Base-by-base conservation (phyloP, 2,329 filamentous ascomycete species). In the Sarocladiaceae sp. region DNA sequence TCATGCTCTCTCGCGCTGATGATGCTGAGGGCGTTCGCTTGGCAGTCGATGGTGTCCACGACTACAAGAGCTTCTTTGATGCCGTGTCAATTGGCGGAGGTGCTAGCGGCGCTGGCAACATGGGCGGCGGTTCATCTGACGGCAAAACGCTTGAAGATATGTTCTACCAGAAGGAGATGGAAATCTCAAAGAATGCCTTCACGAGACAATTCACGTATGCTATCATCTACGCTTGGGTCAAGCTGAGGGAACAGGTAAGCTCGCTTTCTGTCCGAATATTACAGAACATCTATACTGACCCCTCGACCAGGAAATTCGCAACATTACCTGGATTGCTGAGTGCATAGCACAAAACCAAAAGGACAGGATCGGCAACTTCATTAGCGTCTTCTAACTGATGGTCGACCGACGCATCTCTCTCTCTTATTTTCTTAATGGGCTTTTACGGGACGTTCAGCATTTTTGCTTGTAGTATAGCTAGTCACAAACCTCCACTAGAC, bases 261-360 rank as follows among this genome's bases (percentile, higher is more conserved):
- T 7, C 0, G 26, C 18, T 50, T 47, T 13, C 22, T 25, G 10
- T 47, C 42, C 11, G 10, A 28, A 28, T 11, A 22, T n/a, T n/a
- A n/a, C n/a, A n/a, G n/a, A n/a, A n/a, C n/a, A n/a, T n/a, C n/a
- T n/a, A n/a, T 63, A 23, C 36, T 4, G 3, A 18, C 40, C 3
- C n/a, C 6, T 6, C 23, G 11, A 36, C 6, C 56, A 97, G 92
- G 94, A 99, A 87, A 97, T 97, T 63, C 88, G 94, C 59, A 99
- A 99, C 73, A 96, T 99, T 65, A 97, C 94, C 50, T 99, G 94
- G 94, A 99, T 99, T 70, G 88, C 94, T 20, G 94, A 99, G 73
- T 99, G 94, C 75, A 99, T 99, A 80, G 94, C 94, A 52, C 94
- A 99, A 74, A 97, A 96, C 77, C 94, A 99, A 74, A 99, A 99